A percentile compares a stretch with the other conserved stretches of the same genome.
Evolutionary conservation across 1,284 basidiomycete genomes (phyloP).

Genomic region (Boletellus deceptivus): DNA sequence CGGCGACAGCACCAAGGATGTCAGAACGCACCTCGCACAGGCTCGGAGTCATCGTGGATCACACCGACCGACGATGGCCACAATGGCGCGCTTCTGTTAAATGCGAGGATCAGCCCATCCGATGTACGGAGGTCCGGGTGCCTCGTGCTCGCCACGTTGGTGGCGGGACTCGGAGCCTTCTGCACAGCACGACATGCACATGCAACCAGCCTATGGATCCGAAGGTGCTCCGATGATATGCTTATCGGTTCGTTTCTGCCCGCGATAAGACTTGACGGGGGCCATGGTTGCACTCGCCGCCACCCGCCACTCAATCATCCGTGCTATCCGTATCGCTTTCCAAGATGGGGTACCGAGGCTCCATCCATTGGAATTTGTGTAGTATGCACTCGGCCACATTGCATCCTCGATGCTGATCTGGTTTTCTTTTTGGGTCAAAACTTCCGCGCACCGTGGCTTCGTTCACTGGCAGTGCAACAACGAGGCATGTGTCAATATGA

Average conservation of each 20-base stretch:
- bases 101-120: constrained; percentile 8
- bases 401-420: constrained; percentile 27
- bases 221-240: constrained; percentile 4
- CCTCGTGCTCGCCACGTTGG: constrained; percentile 31
- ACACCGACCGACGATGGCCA: constrained; percentile 8
- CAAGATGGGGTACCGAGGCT: constrained; percentile 25
- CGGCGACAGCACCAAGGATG: not conserved
- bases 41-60: constrained; percentile 26
- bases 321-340: constrained; percentile 14
- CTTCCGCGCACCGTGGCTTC: constrained; percentile 20
- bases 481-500: constrained; percentile 27
- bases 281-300: not conserved
- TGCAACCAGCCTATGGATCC: constrained; percentile 4
- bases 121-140: constrained; percentile 3
- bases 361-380: constrained; percentile 28
- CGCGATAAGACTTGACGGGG: constrained; percentile 20
- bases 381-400: constrained; percentile 23
- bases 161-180: constrained; percentile 9
- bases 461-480: constrained; percentile 26
- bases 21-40: constrained; percentile 29
- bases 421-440: constrained; percentile 6
- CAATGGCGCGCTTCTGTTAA: constrained; percentile 8
- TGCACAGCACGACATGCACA: constrained; percentile 3
- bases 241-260: constrained; percentile 8
- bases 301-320: constrained; percentile 7